Evolutionary conservation across 2,329 filamentous ascomycete species (phyloP), one percentile per base, ranked within the genome.

Genomic region (Talaromyces albobiverticillius): DNA sequence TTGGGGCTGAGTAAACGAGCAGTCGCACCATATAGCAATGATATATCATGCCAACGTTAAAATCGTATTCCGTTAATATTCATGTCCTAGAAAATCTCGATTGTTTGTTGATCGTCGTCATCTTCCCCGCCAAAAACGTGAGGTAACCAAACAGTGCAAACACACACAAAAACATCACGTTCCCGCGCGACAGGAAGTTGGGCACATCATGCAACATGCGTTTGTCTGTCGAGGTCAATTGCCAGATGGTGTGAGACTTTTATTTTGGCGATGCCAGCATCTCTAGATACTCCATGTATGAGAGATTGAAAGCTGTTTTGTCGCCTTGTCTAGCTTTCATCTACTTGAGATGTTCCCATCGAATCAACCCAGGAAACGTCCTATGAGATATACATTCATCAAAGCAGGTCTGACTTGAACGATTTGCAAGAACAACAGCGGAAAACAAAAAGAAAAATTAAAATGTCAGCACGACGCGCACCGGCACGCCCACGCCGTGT

Each of bases 401-500:
- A 29, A 5, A 29, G 5, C 26, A 29, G n/a, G n/a, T 29, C 10
- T 8, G 4, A 34, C 31, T 14, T 14, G 3, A 20, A 40, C 18
- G 4, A 4, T n/a, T 20, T 20, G 2, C 36, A 18, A 38, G 14
- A 6, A 18, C 9, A 38, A 16, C n/a, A 18, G 13, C n/a, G 14
- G 32, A 18, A 36, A 16, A 29, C 5, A 29, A 4, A 14, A 13
- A 16, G 31, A 34, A 34, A 20, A 40, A 36, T 29, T 2, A 38
- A 32, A 50, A 68, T 67, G 63, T 66, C 71, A 31, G 59, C 64
- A 51, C 65, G 67, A 49, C 66, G 67, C 29, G 57, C 66, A 13
- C 51, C 60, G 49, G 58, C 66, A 52, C 71, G 72, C 56, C 66
- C 68, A 46, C 71, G 71, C 57, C 72, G 72, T 57, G 68, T 75